These are phyloP conservation scores for Byssoonygena ceratinophila DNA, from an alignment of 2,329 filamentous ascomycete genomes.

Conservation along the genomic window DNA sequence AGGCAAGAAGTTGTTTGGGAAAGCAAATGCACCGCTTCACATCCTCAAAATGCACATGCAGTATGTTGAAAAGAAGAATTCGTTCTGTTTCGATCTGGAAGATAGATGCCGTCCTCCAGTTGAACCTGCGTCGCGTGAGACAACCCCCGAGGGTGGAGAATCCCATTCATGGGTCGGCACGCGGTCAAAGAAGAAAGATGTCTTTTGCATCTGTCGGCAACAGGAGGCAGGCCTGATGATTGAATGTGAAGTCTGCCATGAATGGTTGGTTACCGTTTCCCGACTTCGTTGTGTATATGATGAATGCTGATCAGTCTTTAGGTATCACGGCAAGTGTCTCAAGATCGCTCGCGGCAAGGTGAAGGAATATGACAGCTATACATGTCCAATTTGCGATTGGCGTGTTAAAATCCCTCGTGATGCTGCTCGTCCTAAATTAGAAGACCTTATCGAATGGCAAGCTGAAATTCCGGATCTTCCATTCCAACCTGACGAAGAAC, in stretches of 20 bases:
- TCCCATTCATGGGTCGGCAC: constrained; percentile 29
- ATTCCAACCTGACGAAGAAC: constrained; percentile 93
- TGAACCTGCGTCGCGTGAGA: constrained; percentile 81
- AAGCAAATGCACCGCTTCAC: constrained; percentile 91
- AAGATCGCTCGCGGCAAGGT: constrained; percentile 97
- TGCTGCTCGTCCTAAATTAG: constrained; percentile 85
- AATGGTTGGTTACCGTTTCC: constrained; percentile 59
- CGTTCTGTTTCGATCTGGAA: constrained; percentile 79
- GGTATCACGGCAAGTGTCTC: constrained; percentile 95
- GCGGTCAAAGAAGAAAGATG: constrained; percentile 58
- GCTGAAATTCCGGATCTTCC: constrained; percentile 71
- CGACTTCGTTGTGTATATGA: neutral
- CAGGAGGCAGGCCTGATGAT: constrained; percentile 99
- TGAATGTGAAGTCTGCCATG: constrained; percentile 93
- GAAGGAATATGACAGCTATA: constrained; percentile 97
- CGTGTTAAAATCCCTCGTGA: constrained; percentile 93
- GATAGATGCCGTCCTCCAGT: constrained; percentile 84
- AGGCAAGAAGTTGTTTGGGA: constrained; percentile 95
- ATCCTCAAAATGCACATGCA: constrained; percentile 93
- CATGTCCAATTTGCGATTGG: constrained; percentile 96
- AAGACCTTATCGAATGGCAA: constrained; percentile 74
- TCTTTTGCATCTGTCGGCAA: constrained; percentile 92
- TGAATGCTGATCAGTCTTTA: constrained; percentile 33
- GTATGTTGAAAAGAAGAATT: constrained; percentile 79
- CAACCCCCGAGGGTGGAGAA: constrained; percentile 51